Evolutionary conservation across 2,329 filamentous ascomycete genomes (phyloP).

Genomic region (Epichloe baconii): DNA sequence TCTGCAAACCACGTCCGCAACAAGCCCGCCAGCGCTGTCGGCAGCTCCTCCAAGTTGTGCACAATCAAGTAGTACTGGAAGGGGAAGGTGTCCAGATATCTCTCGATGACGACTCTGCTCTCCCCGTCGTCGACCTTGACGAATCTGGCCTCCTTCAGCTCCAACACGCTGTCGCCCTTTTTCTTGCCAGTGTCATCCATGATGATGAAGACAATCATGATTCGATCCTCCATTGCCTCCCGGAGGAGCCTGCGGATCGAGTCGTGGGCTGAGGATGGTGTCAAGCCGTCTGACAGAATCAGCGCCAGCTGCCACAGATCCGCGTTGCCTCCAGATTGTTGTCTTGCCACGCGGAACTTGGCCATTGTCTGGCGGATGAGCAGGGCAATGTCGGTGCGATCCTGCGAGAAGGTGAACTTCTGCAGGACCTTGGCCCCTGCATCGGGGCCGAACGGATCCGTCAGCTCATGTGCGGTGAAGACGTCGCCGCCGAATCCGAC

Average conservation of each 20-base stretch:
- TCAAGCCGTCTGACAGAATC: constrained; percentile 87
- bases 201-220: constrained; percentile 97
- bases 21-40: constrained; percentile 72
- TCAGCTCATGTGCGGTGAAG: constrained; percentile 75
- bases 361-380: constrained; percentile 68
- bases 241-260: constrained; percentile 69
- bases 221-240: constrained; percentile 80
- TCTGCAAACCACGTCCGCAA: constrained; percentile 92
- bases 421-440: constrained; percentile 75
- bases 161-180: constrained; percentile 59
- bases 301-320: constrained; percentile 94
- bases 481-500: constrained; percentile 79
- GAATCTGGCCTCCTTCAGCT: constrained; percentile 80
- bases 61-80: constrained; percentile 97
- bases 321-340: constrained; percentile 38
- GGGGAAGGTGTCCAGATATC: constrained; percentile 90
- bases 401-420: constrained; percentile 74
- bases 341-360: constrained; percentile 65
- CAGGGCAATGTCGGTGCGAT: constrained; percentile 70
- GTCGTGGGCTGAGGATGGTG: constrained; percentile 68
- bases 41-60: constrained; percentile 80
- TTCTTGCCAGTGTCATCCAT: constrained; percentile 53
- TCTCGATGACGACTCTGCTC: constrained; percentile 65
- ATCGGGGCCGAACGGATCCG: constrained; percentile 60
- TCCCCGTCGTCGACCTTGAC: constrained; percentile 46